Percentiles rank a stretch among this genome's conserved stretches.
These are phyloP conservation scores for Noccaea caerulescens DNA, from an alignment of 345 rosid genomes.

Conservation along the genomic window DNA sequence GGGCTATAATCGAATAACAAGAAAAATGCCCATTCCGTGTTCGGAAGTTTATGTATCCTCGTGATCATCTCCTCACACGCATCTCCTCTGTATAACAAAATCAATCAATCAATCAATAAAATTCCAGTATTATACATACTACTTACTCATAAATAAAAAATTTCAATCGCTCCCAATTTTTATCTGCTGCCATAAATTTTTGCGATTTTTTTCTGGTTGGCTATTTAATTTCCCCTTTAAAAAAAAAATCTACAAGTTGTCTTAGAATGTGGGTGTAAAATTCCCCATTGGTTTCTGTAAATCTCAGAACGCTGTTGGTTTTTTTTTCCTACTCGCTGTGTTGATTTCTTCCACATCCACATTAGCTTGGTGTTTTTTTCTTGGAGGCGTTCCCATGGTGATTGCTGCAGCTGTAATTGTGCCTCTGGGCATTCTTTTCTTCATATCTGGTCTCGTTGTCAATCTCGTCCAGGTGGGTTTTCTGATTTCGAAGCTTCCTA, in stretches of 20 bases:
- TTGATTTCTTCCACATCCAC: background rate
- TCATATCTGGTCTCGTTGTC: constrained; percentile 83
- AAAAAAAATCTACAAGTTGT: constrained; percentile 15
- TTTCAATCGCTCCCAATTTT: constrained; percentile 4
- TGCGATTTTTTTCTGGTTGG: constrained; percentile 28
- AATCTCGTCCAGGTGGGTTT: constrained; percentile 96
- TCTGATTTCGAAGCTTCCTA: background rate
- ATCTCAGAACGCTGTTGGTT: constrained; percentile 27
- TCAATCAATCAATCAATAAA: constrained; percentile 23
- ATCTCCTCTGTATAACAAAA: constrained; percentile 1
- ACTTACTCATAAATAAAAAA: background rate
- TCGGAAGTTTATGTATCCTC: constrained; percentile 26
- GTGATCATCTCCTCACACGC: constrained; percentile 23
- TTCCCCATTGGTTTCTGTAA: constrained; percentile 26
- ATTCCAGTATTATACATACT: background rate
- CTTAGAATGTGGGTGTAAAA: constrained; percentile 30
- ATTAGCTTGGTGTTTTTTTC: constrained; percentile 6
- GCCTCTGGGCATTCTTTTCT: constrained; percentile 80
- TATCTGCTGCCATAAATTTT: background rate
- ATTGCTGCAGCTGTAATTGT: constrained; percentile 78
- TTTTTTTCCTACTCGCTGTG: background rate
- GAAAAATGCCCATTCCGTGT: constrained; percentile 35
- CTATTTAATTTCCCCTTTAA: background rate
- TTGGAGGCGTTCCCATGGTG: constrained; percentile 54
- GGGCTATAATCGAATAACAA: constrained; percentile 8